Evolutionary conservation across 331 rosid genomes (phyloP).

Genomic region (Quercus phellos): DNA sequence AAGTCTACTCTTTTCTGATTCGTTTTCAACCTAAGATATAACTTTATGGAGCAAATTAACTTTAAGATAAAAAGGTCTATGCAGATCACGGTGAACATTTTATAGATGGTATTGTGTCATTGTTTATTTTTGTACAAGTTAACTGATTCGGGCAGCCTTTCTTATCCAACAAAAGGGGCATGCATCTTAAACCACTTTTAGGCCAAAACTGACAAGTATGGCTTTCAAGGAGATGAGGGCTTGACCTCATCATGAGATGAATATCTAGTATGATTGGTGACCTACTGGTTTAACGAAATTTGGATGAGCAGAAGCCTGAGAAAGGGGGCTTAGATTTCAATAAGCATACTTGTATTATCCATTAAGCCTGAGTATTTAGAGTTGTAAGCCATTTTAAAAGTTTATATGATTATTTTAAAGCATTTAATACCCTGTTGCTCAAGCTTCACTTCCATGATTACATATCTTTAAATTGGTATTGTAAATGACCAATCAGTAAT

Average conservation of each 20-base stretch:
- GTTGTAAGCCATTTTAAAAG: not conserved
- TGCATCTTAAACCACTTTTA: not conserved
- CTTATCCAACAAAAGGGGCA: not conserved
- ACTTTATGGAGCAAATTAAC: not conserved
- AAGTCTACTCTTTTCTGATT: not conserved
- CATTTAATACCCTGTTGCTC: not conserved
- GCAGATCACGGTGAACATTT: not conserved
- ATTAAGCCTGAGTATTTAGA: not conserved
- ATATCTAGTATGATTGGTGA: not conserved
- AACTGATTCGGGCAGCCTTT: not conserved
- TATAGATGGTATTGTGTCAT: not conserved
- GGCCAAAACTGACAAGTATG: not conserved
- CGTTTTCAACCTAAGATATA: not conserved
- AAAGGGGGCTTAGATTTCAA: not conserved
- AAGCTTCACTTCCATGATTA: not conserved
- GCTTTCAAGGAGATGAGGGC: not conserved
- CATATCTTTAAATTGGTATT: not conserved
- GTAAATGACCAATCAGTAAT: not conserved
- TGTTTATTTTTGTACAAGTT: not conserved
- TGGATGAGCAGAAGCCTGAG: not conserved
- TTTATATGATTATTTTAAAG: not conserved
- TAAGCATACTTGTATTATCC: not conserved
- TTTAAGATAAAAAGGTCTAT: not conserved
- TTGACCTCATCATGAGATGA: not conserved
- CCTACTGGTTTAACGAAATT: not conserved